These are phyloP conservation scores for Arthroderma uncinatum DNA, from an alignment of 2,329 filamentous ascomycete genomes.

Conservation along the genomic window DNA sequence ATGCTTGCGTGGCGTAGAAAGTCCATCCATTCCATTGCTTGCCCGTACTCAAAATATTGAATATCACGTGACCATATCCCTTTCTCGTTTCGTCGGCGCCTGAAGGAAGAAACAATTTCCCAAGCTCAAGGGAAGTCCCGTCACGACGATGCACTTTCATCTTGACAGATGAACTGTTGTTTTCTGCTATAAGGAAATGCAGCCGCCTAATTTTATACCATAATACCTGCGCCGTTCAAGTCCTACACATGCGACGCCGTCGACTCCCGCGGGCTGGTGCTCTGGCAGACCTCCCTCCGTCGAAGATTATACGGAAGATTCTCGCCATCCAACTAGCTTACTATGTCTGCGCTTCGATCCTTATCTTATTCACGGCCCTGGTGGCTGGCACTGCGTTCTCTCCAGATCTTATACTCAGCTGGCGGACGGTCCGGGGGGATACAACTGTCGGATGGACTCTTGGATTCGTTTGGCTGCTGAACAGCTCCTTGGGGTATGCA, in stretches of 20 bases:
- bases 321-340: constrained; percentile 52
- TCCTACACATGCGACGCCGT: constrained; percentile 36
- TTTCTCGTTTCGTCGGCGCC: not conserved
- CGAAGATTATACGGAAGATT: constrained; percentile 58
- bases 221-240: not conserved
- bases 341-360: constrained; percentile 49
- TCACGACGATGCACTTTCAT: not conserved
- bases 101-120: not conserved
- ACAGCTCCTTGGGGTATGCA: constrained; percentile 52
- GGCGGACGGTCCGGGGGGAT: constrained; percentile 54
- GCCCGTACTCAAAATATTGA: not conserved
- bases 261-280: constrained; percentile 55
- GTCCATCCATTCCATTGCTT: not conserved
- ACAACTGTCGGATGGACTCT: constrained; percentile 60
- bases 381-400: constrained; percentile 52
- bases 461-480: constrained; percentile 56
- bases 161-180: not conserved
- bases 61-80: not conserved
- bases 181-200: constrained; percentile 1
- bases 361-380: constrained; percentile 57
- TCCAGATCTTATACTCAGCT: constrained; percentile 50
- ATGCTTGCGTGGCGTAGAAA: not conserved
- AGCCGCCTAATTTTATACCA: not conserved
- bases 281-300: constrained; percentile 54
- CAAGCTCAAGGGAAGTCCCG: not conserved